Conservation (phyloP, 352 stramenopile genomes). For the Pythium oligandrum region DNA sequence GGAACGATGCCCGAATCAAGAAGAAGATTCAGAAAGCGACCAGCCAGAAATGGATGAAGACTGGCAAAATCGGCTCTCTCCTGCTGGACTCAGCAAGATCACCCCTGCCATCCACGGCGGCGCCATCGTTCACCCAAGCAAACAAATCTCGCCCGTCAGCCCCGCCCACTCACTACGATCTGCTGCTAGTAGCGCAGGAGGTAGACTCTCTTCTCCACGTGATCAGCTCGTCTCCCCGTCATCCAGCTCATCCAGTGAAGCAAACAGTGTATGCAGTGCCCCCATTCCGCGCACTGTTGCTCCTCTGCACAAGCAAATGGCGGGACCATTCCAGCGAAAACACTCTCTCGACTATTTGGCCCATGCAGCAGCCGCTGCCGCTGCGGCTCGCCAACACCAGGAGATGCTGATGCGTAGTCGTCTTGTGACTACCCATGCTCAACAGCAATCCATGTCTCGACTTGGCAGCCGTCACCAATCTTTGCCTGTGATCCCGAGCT, state of each 20-base stretch:
- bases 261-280: conserved; percentile 14
- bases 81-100: no score
- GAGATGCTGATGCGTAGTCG: conserved; percentile 12
- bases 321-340: conserved; percentile 25
- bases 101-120: no score
- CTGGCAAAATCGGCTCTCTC: no score
- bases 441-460: conserved; percentile 7
- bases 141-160: conserved; percentile 13
- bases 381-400: conserved; percentile 17
- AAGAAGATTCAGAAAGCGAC: background rate
- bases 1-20: conserved; percentile 1
- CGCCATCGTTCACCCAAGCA: background rate
- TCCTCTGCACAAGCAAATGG: conserved; percentile 8
- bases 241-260: conserved; percentile 41
- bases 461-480: conserved; percentile 40
- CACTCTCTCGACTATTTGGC: conserved; percentile 33
- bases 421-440: background rate
- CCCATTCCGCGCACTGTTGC: conserved; percentile 12
- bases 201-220: conserved; percentile 10
- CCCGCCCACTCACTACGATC: conserved; percentile 25
- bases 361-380: conserved; percentile 11
- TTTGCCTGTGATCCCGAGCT: conserved; percentile 48
- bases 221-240: conserved; percentile 57
- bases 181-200: conserved; percentile 1
- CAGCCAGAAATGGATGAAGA: no score